A percentile compares a stretch with the other conserved stretches of the same genome.
Conservation (phyloP, 305 asterid species). For the Petunia hybrid region DNA sequence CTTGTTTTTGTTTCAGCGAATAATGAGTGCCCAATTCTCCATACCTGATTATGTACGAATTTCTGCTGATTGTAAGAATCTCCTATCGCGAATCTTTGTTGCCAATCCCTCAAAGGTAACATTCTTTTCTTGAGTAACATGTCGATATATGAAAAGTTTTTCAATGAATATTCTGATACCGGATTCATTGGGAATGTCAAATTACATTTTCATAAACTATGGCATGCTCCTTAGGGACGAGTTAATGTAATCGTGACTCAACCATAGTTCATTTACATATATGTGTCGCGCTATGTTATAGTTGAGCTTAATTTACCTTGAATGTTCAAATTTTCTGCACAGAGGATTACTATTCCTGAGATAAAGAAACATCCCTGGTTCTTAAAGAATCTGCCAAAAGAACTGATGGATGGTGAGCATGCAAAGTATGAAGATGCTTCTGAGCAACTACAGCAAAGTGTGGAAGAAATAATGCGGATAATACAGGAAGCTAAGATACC, state of each 20-base stretch:
- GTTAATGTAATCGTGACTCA: background rate
- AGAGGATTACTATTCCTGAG: slow-evolving; percentile 54
- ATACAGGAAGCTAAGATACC: slow-evolving; percentile 50
- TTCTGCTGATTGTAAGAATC: slow-evolving; percentile 52
- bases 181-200: too few relatives aligned
- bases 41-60: slow-evolving; percentile 56
- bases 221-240: too few relatives aligned
- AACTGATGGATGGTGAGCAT: slow-evolving; percentile 44
- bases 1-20: slow-evolving; percentile 43
- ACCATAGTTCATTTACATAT: background rate
- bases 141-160: too few relatives aligned
- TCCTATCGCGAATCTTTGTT: slow-evolving; percentile 49
- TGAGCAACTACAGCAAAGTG: slow-evolving; percentile 43
- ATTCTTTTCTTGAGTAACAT: too few relatives aligned
- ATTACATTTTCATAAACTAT: too few relatives aligned
- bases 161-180: too few relatives aligned
- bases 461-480: slow-evolving; percentile 54
- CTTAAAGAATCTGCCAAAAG: slow-evolving; percentile 51
- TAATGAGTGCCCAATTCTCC: slow-evolving; percentile 48
- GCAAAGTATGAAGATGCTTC: slow-evolving; percentile 34
- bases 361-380: slow-evolving; percentile 56
- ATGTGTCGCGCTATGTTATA: background rate
- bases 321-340: background rate
- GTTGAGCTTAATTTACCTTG: background rate
- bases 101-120: slow-evolving; percentile 55